phyloP scores from a whole-genome alignment of 345 rosid species.

The Rhodamnia rubescens region DNA sequence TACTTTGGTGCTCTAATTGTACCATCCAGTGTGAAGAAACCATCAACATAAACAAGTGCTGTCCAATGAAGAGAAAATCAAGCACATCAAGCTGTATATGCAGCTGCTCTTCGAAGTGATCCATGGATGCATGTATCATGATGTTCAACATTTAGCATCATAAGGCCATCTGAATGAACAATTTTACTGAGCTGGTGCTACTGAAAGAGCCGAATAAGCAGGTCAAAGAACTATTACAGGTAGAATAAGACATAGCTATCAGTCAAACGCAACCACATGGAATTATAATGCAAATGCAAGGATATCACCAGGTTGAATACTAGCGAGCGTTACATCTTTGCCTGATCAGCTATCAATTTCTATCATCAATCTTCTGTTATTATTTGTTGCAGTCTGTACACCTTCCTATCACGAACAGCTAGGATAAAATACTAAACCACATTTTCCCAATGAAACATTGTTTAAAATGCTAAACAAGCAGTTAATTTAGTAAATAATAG shows the following conservation, averaged over 20 bases:
- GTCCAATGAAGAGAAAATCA: background rate
- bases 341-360: background rate
- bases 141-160: background rate
- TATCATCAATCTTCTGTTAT: background rate
- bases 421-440: background rate
- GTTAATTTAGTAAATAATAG: background rate
- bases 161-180: background rate
- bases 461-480: background rate
- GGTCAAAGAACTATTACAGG: background rate
- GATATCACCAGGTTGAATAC: background rate
- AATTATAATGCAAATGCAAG: background rate
- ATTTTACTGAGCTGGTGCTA: background rate
- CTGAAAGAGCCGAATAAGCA: background rate
- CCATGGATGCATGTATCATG: background rate
- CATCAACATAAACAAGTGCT: background rate
- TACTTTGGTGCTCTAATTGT: background rate
- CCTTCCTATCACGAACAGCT: background rate
- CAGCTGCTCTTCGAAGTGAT: background rate
- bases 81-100: background rate
- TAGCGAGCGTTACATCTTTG: background rate
- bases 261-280: background rate
- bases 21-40: background rate
- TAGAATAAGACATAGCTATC: background rate
- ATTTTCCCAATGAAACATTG: background rate
- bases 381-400: background rate